Evolutionary conservation across 768 basidiomycete genomes (phyloP), one percentile per base, ranked within the genome.

Genomic region (Auricularia cornea): DNA sequence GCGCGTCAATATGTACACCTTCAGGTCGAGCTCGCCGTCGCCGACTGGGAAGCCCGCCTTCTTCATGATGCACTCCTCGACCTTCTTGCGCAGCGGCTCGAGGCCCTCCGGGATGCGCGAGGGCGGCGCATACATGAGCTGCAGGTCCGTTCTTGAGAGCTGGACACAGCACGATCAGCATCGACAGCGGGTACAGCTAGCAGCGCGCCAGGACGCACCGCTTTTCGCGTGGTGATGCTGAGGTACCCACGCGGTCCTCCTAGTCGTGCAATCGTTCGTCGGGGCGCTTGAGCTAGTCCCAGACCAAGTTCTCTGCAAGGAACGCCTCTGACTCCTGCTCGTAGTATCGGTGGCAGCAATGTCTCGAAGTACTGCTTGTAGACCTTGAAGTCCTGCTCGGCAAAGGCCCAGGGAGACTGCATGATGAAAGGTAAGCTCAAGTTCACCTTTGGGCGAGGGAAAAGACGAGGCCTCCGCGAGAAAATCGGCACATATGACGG

Each of bases 21-120:
- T 97, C 29, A 95, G 92, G 72, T 97, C 95, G 67, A 57, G 3
- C 14, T 76, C 76, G 57, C 76, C 73, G 31, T 78, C 82, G 20
- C 74, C 72, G 54, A 86, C 87, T 28, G 84, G 83, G 64, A 92
- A 73, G 30, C 96, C 96, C 16, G 91, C 85, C 70, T 86, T 84
- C 82, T 96, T 97, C 72, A n/a, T n/a, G n/a, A 98, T 95, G 74
- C 97, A 94, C 68, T 90, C 88, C 76, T 95, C 95, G 71, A 98
- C 98, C 70, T 85, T 88, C 80, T 90, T 90, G 69, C 93, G 84
- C 61, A 98, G 76, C 0, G 94, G 94, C 68, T 96, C 92, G 63
- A 98, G 79, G 6, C 95, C 96, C 68, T 92, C 88, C n/a, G 86
- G 85, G 65, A 98, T 95, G 35, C 95, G 89, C 14, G 90, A 87